Percentiles rank a stretch among this genome's conserved stretches.
These are phyloP conservation scores for Sisymbrium altissimum DNA, from an alignment of 345 rosid species.

Conservation along the genomic window DNA sequence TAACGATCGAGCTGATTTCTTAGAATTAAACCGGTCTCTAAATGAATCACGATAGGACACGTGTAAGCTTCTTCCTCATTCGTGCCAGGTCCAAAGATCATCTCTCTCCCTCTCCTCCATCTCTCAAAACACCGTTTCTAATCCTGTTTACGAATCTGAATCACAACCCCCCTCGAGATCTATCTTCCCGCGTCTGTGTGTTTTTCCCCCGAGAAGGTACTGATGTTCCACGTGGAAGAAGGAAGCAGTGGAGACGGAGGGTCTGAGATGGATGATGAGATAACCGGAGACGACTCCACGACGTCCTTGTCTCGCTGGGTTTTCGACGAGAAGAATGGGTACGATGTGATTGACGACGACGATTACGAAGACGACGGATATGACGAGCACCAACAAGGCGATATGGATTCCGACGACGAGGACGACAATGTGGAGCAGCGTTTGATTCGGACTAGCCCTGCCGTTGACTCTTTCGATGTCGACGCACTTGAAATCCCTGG, in stretches of 20 bases:
- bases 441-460: constrained; percentile 91
- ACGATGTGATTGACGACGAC: constrained; percentile 48
- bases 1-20: not conserved
- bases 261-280: constrained; percentile 42
- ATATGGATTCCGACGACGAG: constrained; percentile 69
- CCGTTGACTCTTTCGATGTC: constrained; percentile 88
- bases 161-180: not conserved
- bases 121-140: not conserved
- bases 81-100: constrained; percentile 23
- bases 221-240: constrained; percentile 39
- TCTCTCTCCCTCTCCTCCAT: constrained; percentile 17
- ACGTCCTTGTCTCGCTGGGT: constrained; percentile 92
- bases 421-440: constrained; percentile 67
- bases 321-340: constrained; percentile 74
- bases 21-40: not conserved
- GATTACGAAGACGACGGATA: constrained; percentile 37
- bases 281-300: constrained; percentile 49
- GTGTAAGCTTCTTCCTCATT: constrained; percentile 28
- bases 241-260: constrained; percentile 41
- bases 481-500: constrained; percentile 96
- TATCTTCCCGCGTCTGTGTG: not conserved
- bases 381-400: constrained; percentile 26
- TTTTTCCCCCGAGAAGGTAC: not conserved
- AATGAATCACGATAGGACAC: constrained; percentile 1
- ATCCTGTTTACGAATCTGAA: constrained; percentile 27